Evolutionary conservation across 2,329 filamentous ascomycete species (phyloP).

Genomic region (Cladobotryum protrusum): DNA sequence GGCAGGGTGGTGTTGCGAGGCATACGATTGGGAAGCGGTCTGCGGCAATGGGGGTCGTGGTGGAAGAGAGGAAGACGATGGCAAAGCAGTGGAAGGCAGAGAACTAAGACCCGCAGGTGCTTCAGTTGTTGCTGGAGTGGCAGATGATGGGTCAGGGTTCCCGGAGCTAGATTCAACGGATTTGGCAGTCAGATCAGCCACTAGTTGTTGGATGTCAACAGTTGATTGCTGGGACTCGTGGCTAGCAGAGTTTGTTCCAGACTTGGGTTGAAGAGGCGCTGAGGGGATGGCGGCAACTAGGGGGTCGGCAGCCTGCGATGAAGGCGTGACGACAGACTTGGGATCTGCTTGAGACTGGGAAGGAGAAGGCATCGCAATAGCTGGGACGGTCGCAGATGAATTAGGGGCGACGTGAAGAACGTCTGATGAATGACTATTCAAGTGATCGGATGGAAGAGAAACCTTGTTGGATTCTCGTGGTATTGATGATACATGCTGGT

Average conservation of each 20-base stretch:
- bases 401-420: constrained; percentile 27
- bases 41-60: constrained; percentile 39
- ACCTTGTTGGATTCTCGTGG: constrained; percentile 37
- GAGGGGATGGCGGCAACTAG: constrained; percentile 15
- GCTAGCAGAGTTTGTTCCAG: constrained; percentile 23
- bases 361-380: constrained; percentile 21
- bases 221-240: constrained; percentile 25
- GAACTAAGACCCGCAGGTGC: constrained; percentile 23
- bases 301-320: constrained; percentile 18
- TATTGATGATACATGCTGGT: constrained; percentile 40
- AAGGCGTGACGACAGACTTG: constrained; percentile 17
- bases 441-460: constrained; percentile 34
- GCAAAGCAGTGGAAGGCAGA: constrained; percentile 27
- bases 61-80: constrained; percentile 39
- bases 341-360: constrained; percentile 23
- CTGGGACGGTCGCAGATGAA: constrained; percentile 22
- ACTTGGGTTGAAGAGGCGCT: constrained; percentile 20
- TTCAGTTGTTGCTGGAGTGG: constrained; percentile 21
- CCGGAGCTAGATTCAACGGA: constrained; percentile 23
- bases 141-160: constrained; percentile 22
- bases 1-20: constrained; percentile 31
- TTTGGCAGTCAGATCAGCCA: constrained; percentile 35
- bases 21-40: constrained; percentile 30
- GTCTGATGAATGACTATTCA: constrained; percentile 28
- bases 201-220: constrained; percentile 35